Base-by-base conservation (phyloP, 2,329 filamentous ascomycete species). In the Fusarium sp. region DNA sequence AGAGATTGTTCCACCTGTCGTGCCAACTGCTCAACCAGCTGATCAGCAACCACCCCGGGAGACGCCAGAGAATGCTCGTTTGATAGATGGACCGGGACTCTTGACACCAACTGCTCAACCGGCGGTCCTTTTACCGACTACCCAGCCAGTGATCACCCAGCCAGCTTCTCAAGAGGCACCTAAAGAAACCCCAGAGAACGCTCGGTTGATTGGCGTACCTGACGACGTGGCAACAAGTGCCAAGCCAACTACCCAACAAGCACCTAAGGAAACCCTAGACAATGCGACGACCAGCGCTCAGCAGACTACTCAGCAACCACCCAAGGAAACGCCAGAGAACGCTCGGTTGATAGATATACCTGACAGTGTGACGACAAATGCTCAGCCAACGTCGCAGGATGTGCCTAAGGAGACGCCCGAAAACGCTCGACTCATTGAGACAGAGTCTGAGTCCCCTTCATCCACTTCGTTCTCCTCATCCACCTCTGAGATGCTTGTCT, bases 401-500 rank as follows among this genome's bases (percentile, higher is more conserved):
- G 39, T 33, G 14, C 40, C 49, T 20, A 52, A 52, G 43, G 43
- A 58, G 17, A 55, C 55, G 14, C 55, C 40, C 2, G 61, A 55
- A 22, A 64, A 65, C 41, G 60, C 51, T 59, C 60, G 45, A 30
- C 41, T 65, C 10, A 32, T 52, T 11, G 60, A 39, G 35, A 52
- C 61, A 2, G 52, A 65, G 27, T 47, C 46, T 9, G 23, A 37
- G 15, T 15, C 14, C 9, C 44, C 52, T 14, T 64, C 46, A 6
- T 30, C 10, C 8, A 32, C 35, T 11, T 40, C 47, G 3, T 58
- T 53, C 14, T 40, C 32, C 22, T 20, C 50, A 15, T 37, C 39
- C n/a, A 63, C 58, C 23, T 63, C 62, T 27, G 66, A 68, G 41
- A 49, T 70, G 23, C 66, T 68, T 25, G 56, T 67, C 19, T 67